Conservation (phyloP, 148 eudicot species). For the Agrostemma githago region DNA sequence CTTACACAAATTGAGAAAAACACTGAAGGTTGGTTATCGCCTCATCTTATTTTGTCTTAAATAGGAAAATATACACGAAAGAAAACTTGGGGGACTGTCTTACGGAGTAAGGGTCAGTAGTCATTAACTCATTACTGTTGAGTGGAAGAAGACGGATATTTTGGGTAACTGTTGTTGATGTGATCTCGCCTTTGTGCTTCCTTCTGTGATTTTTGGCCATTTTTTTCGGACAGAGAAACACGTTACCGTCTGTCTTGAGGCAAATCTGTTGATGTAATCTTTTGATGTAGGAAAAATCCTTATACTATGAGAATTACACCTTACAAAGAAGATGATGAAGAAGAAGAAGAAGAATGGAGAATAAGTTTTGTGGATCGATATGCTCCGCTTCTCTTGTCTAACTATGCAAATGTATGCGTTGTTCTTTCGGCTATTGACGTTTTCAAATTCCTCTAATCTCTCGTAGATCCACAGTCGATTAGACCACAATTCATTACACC, state of each 20-base stretch:
- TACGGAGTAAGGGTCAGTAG: not conserved
- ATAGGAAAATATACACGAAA: not conserved
- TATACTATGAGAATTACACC: too few species aligned
- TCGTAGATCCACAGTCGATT: too few species aligned
- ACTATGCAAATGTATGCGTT: not conserved
- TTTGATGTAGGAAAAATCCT: not conserved
- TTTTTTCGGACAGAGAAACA: not conserved
- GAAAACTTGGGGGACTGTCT: not conserved
- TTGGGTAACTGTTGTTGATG: not conserved
- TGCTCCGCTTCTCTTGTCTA: too few species aligned
- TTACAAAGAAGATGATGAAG: not conserved
- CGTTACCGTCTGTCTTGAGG: not conserved
- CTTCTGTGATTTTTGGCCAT: not conserved
- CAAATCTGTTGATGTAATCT: not conserved
- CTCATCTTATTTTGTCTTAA: not conserved
- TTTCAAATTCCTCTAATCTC: too few species aligned
- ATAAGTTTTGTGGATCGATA: not conserved
- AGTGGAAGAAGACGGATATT: not conserved
- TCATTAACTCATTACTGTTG: not conserved
- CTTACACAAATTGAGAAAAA: slow-evolving; percentile 9
- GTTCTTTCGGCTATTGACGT: not conserved
- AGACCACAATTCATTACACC: too few species aligned
- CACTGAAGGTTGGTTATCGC: not conserved
- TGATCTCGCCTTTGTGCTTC: not conserved
- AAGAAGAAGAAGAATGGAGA: not conserved